Percentiles rank a stretch among this genome's conserved stretches.
phyloP scores from a whole-genome alignment of 208 protist species.

The Trypanosoma theileri region DNA sequence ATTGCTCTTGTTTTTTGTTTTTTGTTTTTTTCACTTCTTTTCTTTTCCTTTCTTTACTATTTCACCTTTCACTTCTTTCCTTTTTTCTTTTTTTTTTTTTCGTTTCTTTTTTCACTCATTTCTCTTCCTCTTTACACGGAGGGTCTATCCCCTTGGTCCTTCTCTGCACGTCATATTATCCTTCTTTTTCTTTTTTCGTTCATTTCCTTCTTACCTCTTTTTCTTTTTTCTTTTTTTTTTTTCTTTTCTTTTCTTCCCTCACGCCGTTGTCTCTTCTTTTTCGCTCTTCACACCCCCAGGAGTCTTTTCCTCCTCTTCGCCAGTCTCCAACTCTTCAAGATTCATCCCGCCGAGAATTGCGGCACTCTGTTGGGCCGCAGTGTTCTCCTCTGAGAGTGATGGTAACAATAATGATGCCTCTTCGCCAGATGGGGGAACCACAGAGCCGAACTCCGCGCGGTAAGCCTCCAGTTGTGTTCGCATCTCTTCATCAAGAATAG shows the following conservation, averaged over 20 bases:
- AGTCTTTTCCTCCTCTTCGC: not conserved
- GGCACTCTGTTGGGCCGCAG: not conserved
- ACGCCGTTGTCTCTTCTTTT: not conserved
- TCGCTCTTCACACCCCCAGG: not conserved
- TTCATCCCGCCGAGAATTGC: constrained; percentile 12
- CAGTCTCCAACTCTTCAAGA: not conserved
- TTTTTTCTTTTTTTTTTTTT: no score
- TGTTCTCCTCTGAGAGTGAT: no score
- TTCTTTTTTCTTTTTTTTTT: not conserved
- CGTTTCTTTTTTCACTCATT: no score
- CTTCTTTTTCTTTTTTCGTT: not conserved
- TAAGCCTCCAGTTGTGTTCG: constrained; percentile 5
- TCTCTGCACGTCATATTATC: no score
- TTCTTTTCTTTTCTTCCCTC: not conserved
- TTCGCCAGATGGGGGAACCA: no score
- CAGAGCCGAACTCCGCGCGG: constrained; percentile 9
- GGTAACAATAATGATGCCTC: no score
- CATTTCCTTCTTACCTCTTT: not conserved
- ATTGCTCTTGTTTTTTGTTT: no score
- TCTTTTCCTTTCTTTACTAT: no score
- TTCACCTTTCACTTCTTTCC: no score
- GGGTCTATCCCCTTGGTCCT: no score
- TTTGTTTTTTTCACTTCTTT: no score
- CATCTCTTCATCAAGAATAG: constrained; percentile 14
- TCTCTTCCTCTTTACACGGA: no score